Evolutionary conservation across 495 filamentous ascomycete genomes (phyloP).

Genomic region (Aspergillus heteromorphus): DNA sequence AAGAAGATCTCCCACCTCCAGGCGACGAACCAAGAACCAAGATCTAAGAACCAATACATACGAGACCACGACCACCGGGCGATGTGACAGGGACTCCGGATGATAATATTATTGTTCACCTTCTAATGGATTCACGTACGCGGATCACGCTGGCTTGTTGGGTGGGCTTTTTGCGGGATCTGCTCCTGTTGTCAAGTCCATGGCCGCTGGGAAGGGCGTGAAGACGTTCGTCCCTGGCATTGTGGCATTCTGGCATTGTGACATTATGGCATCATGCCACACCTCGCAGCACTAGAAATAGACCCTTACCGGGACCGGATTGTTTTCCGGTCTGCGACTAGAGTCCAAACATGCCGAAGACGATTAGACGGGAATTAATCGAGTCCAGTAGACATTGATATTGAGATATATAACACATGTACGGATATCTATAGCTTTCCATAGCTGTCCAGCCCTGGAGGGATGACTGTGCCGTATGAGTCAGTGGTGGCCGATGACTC

Average conservation of each 20-base stretch:
- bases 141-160: not conserved
- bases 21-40: too few species aligned
- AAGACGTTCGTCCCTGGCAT: too few species aligned
- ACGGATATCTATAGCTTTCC: too few species aligned
- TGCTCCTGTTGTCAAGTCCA: not conserved
- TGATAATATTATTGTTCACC: not conserved
- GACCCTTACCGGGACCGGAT: not conserved
- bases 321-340: not conserved
- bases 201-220: not conserved
- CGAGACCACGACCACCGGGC: conserved; percentile 25
- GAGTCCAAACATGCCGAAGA: not conserved
- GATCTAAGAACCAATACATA: conserved; percentile 23
- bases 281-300: not conserved
- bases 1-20: not conserved
- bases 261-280: conserved; percentile 1
- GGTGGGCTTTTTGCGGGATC: not conserved
- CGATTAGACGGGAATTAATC: not conserved
- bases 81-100: conserved; percentile 12
- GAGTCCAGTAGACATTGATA: too few species aligned
- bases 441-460: not conserved
- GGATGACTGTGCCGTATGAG: conserved; percentile 9
- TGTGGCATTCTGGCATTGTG: too few species aligned
- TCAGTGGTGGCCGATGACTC: conserved; percentile 26
- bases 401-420: too few species aligned
- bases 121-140: not conserved